Evolutionary conservation across 139 green algal species (phyloP).

Genomic region (Picochlorum sp.): DNA sequence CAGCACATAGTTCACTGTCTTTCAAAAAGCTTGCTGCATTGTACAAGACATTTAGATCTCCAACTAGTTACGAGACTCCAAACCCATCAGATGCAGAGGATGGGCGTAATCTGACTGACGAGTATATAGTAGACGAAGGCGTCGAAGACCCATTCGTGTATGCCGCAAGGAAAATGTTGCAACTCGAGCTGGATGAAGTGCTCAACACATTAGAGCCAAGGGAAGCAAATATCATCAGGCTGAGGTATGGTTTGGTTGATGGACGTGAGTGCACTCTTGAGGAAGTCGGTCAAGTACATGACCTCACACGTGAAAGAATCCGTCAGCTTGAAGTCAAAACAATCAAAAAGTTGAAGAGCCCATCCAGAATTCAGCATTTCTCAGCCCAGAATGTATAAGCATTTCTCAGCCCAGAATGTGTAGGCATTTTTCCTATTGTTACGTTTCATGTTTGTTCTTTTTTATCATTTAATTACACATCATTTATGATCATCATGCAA

Average conservation of each 20-base stretch:
- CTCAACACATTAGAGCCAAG: conserved; percentile 63
- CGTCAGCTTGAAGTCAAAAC: conserved; percentile 95
- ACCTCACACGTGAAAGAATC: conserved; percentile 91
- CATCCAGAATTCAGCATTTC: conserved; percentile 14
- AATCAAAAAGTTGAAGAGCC: conserved; percentile 69
- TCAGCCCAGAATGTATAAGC: neutral
- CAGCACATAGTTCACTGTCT: conserved; percentile 40
- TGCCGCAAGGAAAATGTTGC: conserved; percentile 29
- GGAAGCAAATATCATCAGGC: conserved; percentile 73
- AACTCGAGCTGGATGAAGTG: conserved; percentile 63
- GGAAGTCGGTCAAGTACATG: conserved; percentile 46
- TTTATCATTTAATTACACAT: conserved; percentile 5
- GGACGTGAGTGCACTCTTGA: conserved; percentile 72
- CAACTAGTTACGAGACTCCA: conserved; percentile 17
- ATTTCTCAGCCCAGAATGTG: neutral
- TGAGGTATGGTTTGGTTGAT: conserved; percentile 86
- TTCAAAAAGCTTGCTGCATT: conserved; percentile 38
- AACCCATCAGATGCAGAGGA: conserved; percentile 11
- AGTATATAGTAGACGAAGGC: conserved; percentile 21
- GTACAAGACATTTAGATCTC: conserved; percentile 26
- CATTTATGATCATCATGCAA: conserved; percentile 1
- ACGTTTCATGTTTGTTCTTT: neutral
- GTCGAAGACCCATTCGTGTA: conserved; percentile 15
- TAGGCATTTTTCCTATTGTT: neutral
- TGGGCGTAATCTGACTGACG: conserved; percentile 7